phyloP scores from a whole-genome alignment of 225 moss, liverwort and hornwort genomes.

The Physcomitrium patens region DNA sequence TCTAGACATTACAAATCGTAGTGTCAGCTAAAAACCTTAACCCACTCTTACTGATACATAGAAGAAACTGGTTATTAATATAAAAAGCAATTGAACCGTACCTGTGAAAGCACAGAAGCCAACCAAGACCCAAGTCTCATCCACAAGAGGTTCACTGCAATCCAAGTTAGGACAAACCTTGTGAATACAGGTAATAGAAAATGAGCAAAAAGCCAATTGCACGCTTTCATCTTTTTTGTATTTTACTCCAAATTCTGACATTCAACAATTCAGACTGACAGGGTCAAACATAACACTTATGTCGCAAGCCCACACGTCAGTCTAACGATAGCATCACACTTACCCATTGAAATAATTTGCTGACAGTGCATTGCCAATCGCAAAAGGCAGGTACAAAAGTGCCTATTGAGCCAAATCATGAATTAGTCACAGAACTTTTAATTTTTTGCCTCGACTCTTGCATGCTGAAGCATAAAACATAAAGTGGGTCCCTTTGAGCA shows the following conservation, averaged over 20 bases:
- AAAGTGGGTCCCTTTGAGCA: neutral
- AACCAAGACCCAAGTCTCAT: constrained; percentile 78
- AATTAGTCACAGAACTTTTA: constrained; percentile 4
- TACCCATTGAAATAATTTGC: constrained; percentile 73
- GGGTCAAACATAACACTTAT: neutral
- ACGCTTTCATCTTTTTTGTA: neutral
- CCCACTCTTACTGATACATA: constrained; percentile 1
- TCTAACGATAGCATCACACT: constrained; percentile 19
- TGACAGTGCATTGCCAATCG: constrained; percentile 81
- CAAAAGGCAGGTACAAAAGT: constrained; percentile 73
- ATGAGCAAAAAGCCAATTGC: neutral
- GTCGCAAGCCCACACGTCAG: neutral
- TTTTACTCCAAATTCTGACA: neutral
- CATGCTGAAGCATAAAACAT: neutral
- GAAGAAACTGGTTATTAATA: neutral
- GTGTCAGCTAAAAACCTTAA: neutral
- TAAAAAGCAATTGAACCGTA: constrained; percentile 29
- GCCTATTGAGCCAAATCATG: constrained; percentile 48
- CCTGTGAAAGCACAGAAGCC: constrained; percentile 68
- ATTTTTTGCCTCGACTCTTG: neutral
- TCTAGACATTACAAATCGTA: neutral
- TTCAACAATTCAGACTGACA: neutral
- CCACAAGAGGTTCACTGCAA: constrained; percentile 83
- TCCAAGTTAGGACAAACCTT: constrained; percentile 1
- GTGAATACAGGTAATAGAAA: neutral